A percentile compares a stretch with the other conserved stretches of the same genome.
phyloP scores from a whole-genome alignment of 129 eudicot species.

The Deinandra increscens region DNA sequence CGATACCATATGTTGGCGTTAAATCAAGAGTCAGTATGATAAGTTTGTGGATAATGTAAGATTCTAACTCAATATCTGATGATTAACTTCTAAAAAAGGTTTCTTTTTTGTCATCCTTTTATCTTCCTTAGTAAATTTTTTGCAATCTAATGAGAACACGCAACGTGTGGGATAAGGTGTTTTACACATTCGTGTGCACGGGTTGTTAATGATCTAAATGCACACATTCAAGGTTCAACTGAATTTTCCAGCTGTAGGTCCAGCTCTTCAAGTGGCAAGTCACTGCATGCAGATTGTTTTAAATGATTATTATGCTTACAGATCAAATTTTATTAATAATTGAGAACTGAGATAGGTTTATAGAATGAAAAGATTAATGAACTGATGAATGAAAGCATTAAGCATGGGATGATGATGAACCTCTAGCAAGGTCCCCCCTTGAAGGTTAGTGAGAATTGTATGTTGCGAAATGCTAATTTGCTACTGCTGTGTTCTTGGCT shows the following conservation, averaged over 20 bases:
- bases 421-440: too few relatives aligned
- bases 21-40: slow-evolving; percentile 44
- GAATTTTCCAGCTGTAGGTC: slow-evolving; percentile 17
- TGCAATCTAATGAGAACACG: not conserved
- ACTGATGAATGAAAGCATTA: too few relatives aligned
- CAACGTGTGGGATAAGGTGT: not conserved
- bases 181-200: slow-evolving; percentile 15
- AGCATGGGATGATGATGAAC: too few relatives aligned
- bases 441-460: too few relatives aligned
- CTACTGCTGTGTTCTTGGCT: too few relatives aligned
- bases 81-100: slow-evolving; percentile 5
- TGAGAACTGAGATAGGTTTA: not conserved
- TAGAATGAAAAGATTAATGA: not conserved
- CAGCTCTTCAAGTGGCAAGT: slow-evolving; percentile 17
- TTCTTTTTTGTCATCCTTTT: slow-evolving; percentile 12
- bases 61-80: slow-evolving; percentile 17
- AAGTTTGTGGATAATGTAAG: slow-evolving; percentile 34
- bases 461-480: too few relatives aligned
- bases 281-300: slow-evolving; percentile 4
- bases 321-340: not conserved
- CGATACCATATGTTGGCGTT: slow-evolving; percentile 67
- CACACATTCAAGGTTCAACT: slow-evolving; percentile 6
- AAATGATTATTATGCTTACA: not conserved
- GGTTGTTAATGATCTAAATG: slow-evolving; percentile 32
- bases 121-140: not conserved